Conservation (phyloP, 352 stramenopile genomes). For the Phytophthora foliorum region DNA sequence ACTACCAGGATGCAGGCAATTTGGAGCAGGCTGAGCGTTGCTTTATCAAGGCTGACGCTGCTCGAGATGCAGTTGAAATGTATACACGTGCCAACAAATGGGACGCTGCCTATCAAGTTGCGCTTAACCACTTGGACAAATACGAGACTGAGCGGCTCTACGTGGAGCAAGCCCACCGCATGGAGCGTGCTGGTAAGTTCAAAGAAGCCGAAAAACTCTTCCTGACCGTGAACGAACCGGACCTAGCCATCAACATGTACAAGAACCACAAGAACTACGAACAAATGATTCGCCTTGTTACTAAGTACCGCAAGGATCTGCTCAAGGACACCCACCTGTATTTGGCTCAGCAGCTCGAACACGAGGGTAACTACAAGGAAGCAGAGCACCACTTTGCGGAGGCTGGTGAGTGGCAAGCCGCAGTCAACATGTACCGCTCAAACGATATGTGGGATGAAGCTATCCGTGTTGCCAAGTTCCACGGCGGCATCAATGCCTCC, state of each 20-base stretch:
- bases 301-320: conserved; percentile 93
- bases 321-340: conserved; percentile 95
- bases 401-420: conserved; percentile 92
- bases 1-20: conserved; percentile 92
- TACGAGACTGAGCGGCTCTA: conserved; percentile 94
- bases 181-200: conserved; percentile 91
- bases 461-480: conserved; percentile 94
- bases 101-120: conserved; percentile 94
- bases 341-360: conserved; percentile 93
- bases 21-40: conserved; percentile 92
- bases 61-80: conserved; percentile 94
- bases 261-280: conserved; percentile 97
- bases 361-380: conserved; percentile 93
- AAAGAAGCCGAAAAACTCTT: conserved; percentile 96
- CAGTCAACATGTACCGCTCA: conserved; percentile 96
- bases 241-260: conserved; percentile 97
- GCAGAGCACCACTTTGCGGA: conserved; percentile 95
- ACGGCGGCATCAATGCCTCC: conserved; percentile 92
- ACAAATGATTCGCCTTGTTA: conserved; percentile 95
- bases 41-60: conserved; percentile 93
- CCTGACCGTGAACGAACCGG: conserved; percentile 92
- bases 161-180: conserved; percentile 93
- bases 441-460: conserved; percentile 97
- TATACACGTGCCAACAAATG: conserved; percentile 95
- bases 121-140: conserved; percentile 93